Percentiles rank a stretch among this genome's conserved stretches.
Conservation (phyloP, 495 filamentous ascomycete species). For the Hypomontagnella submonticulosa region DNA sequence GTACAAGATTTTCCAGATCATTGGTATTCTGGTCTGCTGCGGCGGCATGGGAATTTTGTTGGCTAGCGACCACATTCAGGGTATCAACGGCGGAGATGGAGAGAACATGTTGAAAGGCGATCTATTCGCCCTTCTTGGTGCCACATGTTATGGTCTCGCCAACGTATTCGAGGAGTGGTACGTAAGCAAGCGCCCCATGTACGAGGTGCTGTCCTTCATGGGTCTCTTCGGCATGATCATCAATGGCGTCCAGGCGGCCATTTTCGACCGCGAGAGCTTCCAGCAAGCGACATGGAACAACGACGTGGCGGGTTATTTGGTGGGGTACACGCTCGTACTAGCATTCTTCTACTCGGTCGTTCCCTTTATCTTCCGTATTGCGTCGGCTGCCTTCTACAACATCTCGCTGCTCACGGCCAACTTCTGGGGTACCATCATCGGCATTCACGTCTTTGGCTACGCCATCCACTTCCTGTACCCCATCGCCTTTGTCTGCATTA, state of each 20-base stretch:
- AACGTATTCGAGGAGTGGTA: constrained; percentile 95
- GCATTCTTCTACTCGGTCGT: constrained; percentile 86
- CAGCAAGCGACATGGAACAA: constrained; percentile 71
- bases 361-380: constrained; percentile 87
- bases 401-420: constrained; percentile 93
- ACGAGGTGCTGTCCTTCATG: constrained; percentile 93
- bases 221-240: constrained; percentile 90
- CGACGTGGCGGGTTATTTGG: constrained; percentile 79
- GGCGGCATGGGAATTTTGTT: constrained; percentile 92
- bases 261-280: constrained; percentile 86
- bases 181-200: constrained; percentile 84
- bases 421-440: constrained; percentile 96
- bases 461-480: constrained; percentile 91
- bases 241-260: constrained; percentile 88
- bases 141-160: constrained; percentile 89
- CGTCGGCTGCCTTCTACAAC: constrained; percentile 94
- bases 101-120: constrained; percentile 89
- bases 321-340: constrained; percentile 87
- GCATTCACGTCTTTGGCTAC: constrained; percentile 84
- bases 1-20: constrained; percentile 84
- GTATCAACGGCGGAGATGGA: constrained; percentile 67
- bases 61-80: constrained; percentile 85
- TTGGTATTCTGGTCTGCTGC: constrained; percentile 89
- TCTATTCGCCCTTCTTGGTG: constrained; percentile 87
- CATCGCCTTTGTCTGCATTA: constrained; percentile 91